phyloP scores from a whole-genome alignment of 2,329 filamentous ascomycete genomes.

The Colletotrichum truncatum region DNA sequence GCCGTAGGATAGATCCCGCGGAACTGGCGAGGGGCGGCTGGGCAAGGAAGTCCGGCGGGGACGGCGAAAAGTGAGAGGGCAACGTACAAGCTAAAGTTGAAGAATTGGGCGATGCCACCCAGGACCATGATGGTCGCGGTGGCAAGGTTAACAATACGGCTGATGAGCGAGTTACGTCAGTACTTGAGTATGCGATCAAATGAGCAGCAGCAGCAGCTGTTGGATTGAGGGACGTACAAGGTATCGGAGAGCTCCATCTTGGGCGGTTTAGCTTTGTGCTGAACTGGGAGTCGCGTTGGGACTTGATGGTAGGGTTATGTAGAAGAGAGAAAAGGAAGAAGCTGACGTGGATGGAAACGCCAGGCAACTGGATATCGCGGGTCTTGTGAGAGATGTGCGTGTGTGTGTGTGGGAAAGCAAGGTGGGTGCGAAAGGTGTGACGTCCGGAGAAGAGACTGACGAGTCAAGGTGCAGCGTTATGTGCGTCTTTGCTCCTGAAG shows the following conservation, averaged over 20 bases:
- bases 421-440: slow-evolving; percentile 29
- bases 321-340: slow-evolving; percentile 11
- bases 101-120: slow-evolving; percentile 81
- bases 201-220: not conserved
- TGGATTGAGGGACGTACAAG: slow-evolving; percentile 72
- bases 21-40: not conserved
- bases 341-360: slow-evolving; percentile 23
- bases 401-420: slow-evolving; percentile 16
- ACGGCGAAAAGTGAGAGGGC: not conserved
- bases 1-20: not conserved
- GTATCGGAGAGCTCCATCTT: slow-evolving; percentile 92
- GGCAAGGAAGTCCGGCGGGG: slow-evolving; percentile 16
- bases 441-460: slow-evolving; percentile 28
- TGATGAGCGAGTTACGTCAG: slow-evolving; percentile 48
- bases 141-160: slow-evolving; percentile 93
- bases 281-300: not conserved
- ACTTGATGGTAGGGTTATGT: not conserved
- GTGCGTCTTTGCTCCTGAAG: slow-evolving; percentile 23
- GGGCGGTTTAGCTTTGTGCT: slow-evolving; percentile 26
- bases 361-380: slow-evolving; percentile 26
- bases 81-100: slow-evolving; percentile 67
- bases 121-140: slow-evolving; percentile 88
- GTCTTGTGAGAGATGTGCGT: slow-evolving; percentile 11
- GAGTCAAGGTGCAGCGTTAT: slow-evolving; percentile 18
- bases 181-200: not conserved